Percentiles rank a stretch among this genome's conserved stretches.
phyloP scores from a whole-genome alignment of 345 rosid genomes.

The Geranium rotundifolium region DNA sequence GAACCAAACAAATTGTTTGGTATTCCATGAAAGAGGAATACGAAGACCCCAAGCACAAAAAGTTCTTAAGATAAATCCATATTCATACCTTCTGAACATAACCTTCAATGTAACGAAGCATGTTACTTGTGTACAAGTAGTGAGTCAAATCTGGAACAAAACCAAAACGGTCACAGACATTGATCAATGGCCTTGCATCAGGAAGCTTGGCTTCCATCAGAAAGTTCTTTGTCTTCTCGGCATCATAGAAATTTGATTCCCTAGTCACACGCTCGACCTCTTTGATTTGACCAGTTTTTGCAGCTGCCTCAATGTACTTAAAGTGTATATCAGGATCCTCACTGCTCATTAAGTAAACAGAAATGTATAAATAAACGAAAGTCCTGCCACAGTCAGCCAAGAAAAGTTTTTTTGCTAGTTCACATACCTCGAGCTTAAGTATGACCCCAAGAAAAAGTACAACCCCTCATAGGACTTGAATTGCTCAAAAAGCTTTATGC shows the following conservation, averaged over 20 bases:
- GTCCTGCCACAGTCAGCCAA: no score
- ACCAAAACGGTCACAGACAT: conserved; percentile 97
- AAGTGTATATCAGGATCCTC: conserved; percentile 99
- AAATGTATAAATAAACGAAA: no score
- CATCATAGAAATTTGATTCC: conserved; percentile 88
- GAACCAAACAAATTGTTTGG: conserved; percentile 30
- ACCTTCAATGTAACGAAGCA: conserved; percentile 98
- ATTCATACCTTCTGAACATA: conserved; percentile 88
- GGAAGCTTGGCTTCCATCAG: conserved; percentile 99
- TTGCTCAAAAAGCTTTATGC: conserved; percentile 89
- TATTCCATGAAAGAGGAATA: conserved; percentile 18
- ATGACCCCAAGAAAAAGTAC: conserved; percentile 90
- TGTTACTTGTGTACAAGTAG: conserved; percentile 77
- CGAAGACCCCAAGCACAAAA: neutral
- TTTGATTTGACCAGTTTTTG: conserved; percentile 90
- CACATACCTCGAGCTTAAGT: conserved; percentile 73
- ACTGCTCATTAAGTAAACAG: conserved; percentile 24
- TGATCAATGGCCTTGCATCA: conserved; percentile 55
- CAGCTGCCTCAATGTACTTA: conserved; percentile 99
- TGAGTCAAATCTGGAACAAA: conserved; percentile 95
- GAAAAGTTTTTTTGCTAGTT: conserved; percentile 3
- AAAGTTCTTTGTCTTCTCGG: conserved; percentile 94
- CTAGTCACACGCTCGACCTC: conserved; percentile 99
- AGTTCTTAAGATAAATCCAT: neutral
- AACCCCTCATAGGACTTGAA: conserved; percentile 94